Conservation (phyloP, 345 rosid species). For the Syzygium oleosum region DNA sequence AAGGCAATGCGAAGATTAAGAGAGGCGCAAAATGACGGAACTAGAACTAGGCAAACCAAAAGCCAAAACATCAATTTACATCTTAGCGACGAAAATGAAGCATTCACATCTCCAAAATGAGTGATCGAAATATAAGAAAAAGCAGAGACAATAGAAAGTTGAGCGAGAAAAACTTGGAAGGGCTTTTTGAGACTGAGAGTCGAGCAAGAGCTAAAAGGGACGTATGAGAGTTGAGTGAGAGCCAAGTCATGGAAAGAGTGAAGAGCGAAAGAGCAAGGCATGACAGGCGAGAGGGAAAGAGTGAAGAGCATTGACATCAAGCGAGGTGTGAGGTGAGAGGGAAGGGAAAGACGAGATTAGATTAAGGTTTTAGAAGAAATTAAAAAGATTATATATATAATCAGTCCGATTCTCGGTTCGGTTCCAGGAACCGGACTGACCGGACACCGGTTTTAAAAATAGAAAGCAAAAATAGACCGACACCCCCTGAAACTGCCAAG, state of each 20-base stretch:
- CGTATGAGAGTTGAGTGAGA: not conserved
- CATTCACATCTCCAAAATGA: not conserved
- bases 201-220: not conserved
- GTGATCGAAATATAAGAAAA: not conserved
- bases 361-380: no score
- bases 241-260: accelerated
- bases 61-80: not conserved
- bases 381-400: no score
- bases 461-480: no score
- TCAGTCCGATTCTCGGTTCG: no score
- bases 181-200: accelerated
- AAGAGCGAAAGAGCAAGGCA: no score
- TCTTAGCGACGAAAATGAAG: not conserved
- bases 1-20: not conserved
- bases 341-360: no score
- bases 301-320: no score
- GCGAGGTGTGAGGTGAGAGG: not conserved
- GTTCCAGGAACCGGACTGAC: no score
- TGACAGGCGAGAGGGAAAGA: no score
- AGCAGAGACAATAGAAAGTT: not conserved
- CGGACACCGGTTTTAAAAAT: no score
- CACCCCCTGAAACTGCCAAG: no score
- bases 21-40: not conserved
- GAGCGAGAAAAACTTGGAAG: not conserved
- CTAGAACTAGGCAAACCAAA: accelerated